Percentiles rank a stretch among this genome's conserved stretches.
phyloP scores from a whole-genome alignment of 1,284 basidiomycete species.

The Malassezia pachydermatis region DNA sequence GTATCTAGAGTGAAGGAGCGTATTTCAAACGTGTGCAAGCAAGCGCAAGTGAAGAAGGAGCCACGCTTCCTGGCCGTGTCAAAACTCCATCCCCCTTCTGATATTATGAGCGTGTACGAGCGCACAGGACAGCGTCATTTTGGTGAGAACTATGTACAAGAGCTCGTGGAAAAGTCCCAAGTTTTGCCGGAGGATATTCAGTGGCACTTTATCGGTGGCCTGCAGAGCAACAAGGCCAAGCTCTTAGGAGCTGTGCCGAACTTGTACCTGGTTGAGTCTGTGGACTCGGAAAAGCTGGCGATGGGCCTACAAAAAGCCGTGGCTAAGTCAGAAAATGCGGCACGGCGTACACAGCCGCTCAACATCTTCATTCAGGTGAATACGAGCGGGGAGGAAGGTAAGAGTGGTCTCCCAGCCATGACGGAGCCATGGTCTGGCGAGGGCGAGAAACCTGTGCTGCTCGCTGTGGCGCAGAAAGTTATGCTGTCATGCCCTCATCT shows the following conservation, averaged over 20 bases:
- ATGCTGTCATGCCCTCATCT: constrained; percentile 64
- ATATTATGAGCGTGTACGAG: constrained; percentile 58
- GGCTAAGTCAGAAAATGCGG: constrained; percentile 50
- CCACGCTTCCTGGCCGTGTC: constrained; percentile 75
- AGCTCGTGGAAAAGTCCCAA: constrained; percentile 64
- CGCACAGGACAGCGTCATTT: constrained; percentile 69
- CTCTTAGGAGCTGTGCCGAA: constrained; percentile 86
- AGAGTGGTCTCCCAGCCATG: constrained; percentile 71
- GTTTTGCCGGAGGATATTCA: constrained; percentile 49
- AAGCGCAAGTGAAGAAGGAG: background rate
- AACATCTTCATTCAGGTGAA: constrained; percentile 84
- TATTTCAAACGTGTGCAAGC: background rate
- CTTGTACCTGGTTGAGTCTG: constrained; percentile 75
- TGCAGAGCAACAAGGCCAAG: constrained; percentile 94
- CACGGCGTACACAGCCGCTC: constrained; percentile 52
- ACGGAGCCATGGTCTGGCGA: constrained; percentile 23
- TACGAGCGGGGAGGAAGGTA: constrained; percentile 79
- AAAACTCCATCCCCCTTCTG: constrained; percentile 80
- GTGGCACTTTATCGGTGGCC: constrained; percentile 93
- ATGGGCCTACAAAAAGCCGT: constrained; percentile 70
- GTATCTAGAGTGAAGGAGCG: background rate
- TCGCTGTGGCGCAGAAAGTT: constrained; percentile 63
- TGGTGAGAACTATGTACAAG: constrained; percentile 95
- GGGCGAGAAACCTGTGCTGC: constrained; percentile 49
- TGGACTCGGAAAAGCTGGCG: constrained; percentile 77